Evolutionary conservation across 805 yeast genomes (phyloP).

Genomic region (Ogataea populi-albae): DNA sequence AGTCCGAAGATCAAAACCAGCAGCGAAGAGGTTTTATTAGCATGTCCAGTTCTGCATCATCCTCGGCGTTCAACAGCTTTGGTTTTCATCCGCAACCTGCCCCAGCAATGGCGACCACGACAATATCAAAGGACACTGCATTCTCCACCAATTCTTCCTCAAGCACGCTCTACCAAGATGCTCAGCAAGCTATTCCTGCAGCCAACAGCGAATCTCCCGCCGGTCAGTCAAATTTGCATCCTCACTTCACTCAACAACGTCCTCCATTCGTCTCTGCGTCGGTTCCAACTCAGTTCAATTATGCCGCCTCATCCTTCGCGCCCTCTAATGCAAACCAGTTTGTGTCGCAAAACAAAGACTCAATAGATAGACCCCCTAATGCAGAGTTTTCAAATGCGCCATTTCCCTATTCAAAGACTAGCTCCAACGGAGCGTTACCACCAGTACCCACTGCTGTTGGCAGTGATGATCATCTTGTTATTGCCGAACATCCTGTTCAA

Average conservation of each 20-base stretch:
- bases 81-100: conserved; percentile 37
- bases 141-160: conserved; percentile 36
- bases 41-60: conserved; percentile 14
- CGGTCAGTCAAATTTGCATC: conserved; percentile 10
- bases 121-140: conserved; percentile 48
- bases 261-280: conserved; percentile 27
- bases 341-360: conserved; percentile 8
- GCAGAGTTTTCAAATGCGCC: conserved; percentile 14
- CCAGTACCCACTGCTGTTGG: conserved; percentile 4
- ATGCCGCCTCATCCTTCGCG: conserved; percentile 18
- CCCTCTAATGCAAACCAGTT: conserved; percentile 6
- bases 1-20: conserved; percentile 6
- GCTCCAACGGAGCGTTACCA: conserved; percentile 3
- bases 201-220: conserved; percentile 4
- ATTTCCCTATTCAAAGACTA: too few species aligned
- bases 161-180: conserved; percentile 33
- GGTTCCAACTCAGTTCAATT: conserved; percentile 25
- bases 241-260: conserved; percentile 6
- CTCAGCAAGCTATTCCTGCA: conserved; percentile 27
- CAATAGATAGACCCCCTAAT: conserved; percentile 10
- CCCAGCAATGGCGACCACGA: conserved; percentile 54
- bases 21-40: conserved; percentile 16
- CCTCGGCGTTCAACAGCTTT: conserved; percentile 13
- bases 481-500: conserved; percentile 78
- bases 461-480: conserved; percentile 60